Evolutionary conservation across 2,329 filamentous ascomycete genomes (phyloP).

Genomic region (Metarhizium sp.): DNA sequence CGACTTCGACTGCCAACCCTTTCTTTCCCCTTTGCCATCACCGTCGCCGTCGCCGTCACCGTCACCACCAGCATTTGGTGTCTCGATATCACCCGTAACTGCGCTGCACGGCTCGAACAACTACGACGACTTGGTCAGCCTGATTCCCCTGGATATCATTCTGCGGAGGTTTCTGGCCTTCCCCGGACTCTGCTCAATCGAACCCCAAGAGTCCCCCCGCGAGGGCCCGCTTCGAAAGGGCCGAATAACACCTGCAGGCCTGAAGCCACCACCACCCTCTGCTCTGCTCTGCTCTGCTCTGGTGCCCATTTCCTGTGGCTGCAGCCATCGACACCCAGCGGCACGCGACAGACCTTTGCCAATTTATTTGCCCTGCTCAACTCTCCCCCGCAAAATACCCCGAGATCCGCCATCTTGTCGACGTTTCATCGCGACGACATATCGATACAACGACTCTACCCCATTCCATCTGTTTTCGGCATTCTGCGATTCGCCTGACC

Average conservation of each 20-base stretch:
- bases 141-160: not conserved
- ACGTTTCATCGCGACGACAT: slow-evolving; percentile 4
- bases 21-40: not conserved
- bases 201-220: slow-evolving; percentile 13
- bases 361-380: not conserved
- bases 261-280: slow-evolving; percentile 11
- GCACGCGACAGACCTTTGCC: not conserved
- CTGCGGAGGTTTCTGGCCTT: not conserved
- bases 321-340: slow-evolving; percentile 6
- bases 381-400: slow-evolving; percentile 19
- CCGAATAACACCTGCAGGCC: slow-evolving; percentile 26
- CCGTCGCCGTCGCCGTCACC: not conserved
- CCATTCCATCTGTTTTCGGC: not conserved
- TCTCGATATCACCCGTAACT: not conserved
- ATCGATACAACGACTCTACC: not conserved
- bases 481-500: not conserved
- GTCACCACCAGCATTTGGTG: not conserved
- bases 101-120: no score
- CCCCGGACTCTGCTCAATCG: slow-evolving; percentile 7
- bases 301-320: slow-evolving; percentile 1
- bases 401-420: slow-evolving; percentile 4
- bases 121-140: no score
- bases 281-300: slow-evolving; percentile 9
- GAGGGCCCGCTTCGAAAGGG: slow-evolving; percentile 25
- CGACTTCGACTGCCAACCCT: not conserved